A percentile compares a stretch with the other conserved stretches of the same genome.
phyloP scores from a whole-genome alignment of 352 stramenopile species.

The Peronospora belbahrii region DNA sequence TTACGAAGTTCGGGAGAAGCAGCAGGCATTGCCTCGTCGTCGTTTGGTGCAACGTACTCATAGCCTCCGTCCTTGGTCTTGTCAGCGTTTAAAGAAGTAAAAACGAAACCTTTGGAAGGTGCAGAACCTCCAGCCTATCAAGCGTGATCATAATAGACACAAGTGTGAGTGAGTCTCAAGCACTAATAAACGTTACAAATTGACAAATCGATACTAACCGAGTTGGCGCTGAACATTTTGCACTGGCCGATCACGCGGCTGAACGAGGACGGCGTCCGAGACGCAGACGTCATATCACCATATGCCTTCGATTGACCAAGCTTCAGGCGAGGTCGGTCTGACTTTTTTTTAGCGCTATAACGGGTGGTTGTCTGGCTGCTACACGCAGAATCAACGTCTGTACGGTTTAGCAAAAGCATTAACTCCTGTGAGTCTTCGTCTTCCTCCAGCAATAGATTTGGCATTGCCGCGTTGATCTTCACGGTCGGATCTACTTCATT shows the following conservation, averaged over 20 bases:
- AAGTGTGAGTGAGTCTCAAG: slow-evolving; percentile 2
- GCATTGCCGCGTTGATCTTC: slow-evolving; percentile 22
- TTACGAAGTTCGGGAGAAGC: slow-evolving; percentile 28
- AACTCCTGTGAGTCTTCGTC: slow-evolving; percentile 76
- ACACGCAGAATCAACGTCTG: slow-evolving; percentile 27
- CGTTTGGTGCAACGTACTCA: slow-evolving; percentile 24
- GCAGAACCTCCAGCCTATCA: slow-evolving; percentile 13
- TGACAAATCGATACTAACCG: slow-evolving; percentile 27
- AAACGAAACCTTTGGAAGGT: slow-evolving; percentile 68
- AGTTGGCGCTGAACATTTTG: slow-evolving; percentile 61
- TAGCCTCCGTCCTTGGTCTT: slow-evolving; percentile 28
- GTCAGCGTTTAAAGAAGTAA: slow-evolving; percentile 58
- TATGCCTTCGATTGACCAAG: slow-evolving; percentile 54
- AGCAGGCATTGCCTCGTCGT: slow-evolving; percentile 16
- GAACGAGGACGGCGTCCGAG: slow-evolving; percentile 54
- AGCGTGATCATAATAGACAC: background rate
- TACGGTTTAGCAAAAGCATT: slow-evolving; percentile 53
- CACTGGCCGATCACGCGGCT: slow-evolving; percentile 57
- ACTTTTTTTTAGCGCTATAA: slow-evolving; percentile 1
- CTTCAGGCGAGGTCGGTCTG: slow-evolving; percentile 20
- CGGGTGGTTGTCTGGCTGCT: slow-evolving; percentile 3
- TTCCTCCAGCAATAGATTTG: slow-evolving; percentile 64
- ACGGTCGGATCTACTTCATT: slow-evolving; percentile 24
- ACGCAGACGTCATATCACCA: slow-evolving; percentile 30
- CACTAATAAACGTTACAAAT: background rate